A percentile compares a stretch with the other conserved stretches of the same genome.
Evolutionary conservation across 345 rosid species (phyloP).

Genomic region (Brassica cretica): DNA sequence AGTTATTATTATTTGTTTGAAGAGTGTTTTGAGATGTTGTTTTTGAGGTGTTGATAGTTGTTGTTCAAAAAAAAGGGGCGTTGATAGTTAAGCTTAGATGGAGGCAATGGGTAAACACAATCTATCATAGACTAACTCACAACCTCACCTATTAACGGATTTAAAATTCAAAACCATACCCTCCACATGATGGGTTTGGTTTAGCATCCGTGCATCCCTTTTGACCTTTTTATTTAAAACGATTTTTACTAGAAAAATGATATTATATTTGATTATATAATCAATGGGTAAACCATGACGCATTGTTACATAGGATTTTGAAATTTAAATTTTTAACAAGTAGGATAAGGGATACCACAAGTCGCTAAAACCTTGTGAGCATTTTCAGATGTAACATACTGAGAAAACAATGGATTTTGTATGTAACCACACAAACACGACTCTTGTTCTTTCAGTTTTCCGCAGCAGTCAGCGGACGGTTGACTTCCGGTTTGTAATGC

Average conservation of each 20-base stretch:
- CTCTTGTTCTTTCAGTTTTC: slow-evolving; percentile 52
- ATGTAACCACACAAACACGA: slow-evolving; percentile 64
- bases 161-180: no score
- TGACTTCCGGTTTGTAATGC: slow-evolving; percentile 31
- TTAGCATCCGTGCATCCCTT: neutral
- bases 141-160: no score
- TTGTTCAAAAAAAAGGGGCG: no score
- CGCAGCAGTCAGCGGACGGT: slow-evolving; percentile 52
- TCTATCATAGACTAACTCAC: no score
- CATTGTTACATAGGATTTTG: neutral
- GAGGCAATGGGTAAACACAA: no score
- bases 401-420: slow-evolving; percentile 37
- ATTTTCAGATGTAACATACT: slow-evolving; percentile 41
- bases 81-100: no score
- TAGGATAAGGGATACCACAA: slow-evolving; percentile 51
- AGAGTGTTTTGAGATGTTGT: neutral
- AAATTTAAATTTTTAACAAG: slow-evolving; percentile 33
- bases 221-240: neutral
- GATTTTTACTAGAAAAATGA: neutral
- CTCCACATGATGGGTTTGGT: no score
- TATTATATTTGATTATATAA: neutral
- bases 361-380: slow-evolving; percentile 36
- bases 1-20: neutral
- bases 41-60: neutral
- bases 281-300: neutral